Base-by-base conservation (phyloP, 768 basidiomycete species). In the Aureoboletus auriporus region DNA sequence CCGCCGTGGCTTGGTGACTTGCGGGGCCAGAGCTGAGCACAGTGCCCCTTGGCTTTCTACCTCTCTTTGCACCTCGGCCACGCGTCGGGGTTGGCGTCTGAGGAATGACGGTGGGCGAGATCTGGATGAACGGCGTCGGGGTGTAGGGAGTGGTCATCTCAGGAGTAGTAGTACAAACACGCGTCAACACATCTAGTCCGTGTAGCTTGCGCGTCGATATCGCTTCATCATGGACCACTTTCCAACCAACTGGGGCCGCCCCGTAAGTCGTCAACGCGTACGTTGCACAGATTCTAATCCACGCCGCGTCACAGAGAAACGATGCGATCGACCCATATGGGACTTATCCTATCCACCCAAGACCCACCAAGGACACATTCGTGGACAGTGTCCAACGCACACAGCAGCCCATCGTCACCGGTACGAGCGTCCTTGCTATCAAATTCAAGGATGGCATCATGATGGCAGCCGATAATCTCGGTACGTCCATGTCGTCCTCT, bases 391-490 rank as follows among this genome's bases (percentile, higher is more conserved):
- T 91, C 0, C 83, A 93, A 60, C 86, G 71, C 54, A 97, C 93
- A 27, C 91, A 92, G 61, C 88, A 93, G 60, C 96, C 96, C 9
- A 84, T 98, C 51, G 92, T 97, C 8, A 98, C 95, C 0, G 96
- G 95, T 49, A 94, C 95, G n/a, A 90, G 87, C 48, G 93, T 99
- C 6, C 78, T 99, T 30, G 96, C 88, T 3, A 75, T 99, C 69
- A 89, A 90, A 70, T 98, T 79, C 78, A 93, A 94, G 69, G 93
- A 91, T 60, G 96, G 96, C 8, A 82, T 99, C 55, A 95, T 99
- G 90, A 84, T 99, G 77, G 93, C 96, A 28, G 93, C 96, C 33
- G 96, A 99, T 75, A 97, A 87, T 61, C 86, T 98, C 43, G 94
- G 94, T 94, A 53, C 47, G 79, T 66, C 44, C 49, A 8, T 29